Evolutionary conservation across 331 rosid genomes (phyloP).

Genomic region (Spiraea crenata): DNA sequence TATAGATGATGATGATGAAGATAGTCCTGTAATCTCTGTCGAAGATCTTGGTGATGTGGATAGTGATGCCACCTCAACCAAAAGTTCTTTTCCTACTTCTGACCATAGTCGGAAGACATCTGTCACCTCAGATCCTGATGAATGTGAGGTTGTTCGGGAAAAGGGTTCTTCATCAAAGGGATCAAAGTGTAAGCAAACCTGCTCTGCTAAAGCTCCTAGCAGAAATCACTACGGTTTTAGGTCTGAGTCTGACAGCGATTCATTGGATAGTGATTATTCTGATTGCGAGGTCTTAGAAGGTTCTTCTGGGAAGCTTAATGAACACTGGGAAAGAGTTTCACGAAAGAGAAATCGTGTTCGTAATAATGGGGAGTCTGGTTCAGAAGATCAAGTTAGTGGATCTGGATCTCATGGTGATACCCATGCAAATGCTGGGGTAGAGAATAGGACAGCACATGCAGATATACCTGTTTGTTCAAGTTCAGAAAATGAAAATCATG

Average conservation of each 20-base stretch:
- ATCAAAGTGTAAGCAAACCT: slow-evolving; percentile 37
- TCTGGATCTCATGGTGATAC: slow-evolving; percentile 49
- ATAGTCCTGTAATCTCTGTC: slow-evolving; percentile 30
- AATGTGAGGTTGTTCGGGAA: slow-evolving; percentile 33
- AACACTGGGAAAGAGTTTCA: slow-evolving; percentile 74
- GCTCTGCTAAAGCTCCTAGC: slow-evolving; percentile 29
- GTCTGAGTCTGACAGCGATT: slow-evolving; percentile 33
- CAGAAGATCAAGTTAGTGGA: slow-evolving; percentile 46
- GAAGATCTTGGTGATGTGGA: slow-evolving; percentile 63
- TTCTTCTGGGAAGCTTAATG: slow-evolving; percentile 37
- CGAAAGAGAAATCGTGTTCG: slow-evolving; percentile 48
- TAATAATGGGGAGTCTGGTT: slow-evolving; percentile 32
- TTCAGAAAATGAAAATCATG: slow-evolving; percentile 33
- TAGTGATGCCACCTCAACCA: slow-evolving; percentile 77
- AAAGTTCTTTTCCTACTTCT: slow-evolving; percentile 36
- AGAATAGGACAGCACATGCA: slow-evolving; percentile 29
- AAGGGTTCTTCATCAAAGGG: slow-evolving; percentile 36
- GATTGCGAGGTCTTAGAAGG: slow-evolving; percentile 76
- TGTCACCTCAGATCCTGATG: slow-evolving; percentile 37
- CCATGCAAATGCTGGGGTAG: slow-evolving; percentile 31
- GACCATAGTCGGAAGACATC: slow-evolving; percentile 20
- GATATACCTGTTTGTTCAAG: slow-evolving; percentile 41
- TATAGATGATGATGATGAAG: slow-evolving; percentile 50
- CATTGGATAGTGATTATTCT: slow-evolving; percentile 69
- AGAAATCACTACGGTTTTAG: slow-evolving; percentile 53